Evolutionary conservation across 2,329 filamentous ascomycete genomes (phyloP).

Genomic region (Claviceps sp.): DNA sequence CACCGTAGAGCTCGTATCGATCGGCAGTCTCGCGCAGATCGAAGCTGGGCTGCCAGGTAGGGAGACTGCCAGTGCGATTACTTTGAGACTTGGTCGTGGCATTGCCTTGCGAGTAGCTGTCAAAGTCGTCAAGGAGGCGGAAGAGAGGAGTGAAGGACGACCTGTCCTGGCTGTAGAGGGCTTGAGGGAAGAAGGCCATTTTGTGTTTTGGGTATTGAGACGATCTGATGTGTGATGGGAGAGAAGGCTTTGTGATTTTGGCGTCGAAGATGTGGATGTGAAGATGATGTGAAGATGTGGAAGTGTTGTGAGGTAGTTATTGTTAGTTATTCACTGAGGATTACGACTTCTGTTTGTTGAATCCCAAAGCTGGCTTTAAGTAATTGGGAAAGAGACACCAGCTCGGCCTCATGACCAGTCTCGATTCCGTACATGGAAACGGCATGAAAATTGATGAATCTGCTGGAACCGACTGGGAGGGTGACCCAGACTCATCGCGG

Average conservation of each 20-base stretch:
- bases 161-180: constrained; percentile 33
- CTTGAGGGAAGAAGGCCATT: constrained; percentile 48
- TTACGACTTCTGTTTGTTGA: not conserved
- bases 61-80: constrained; percentile 19
- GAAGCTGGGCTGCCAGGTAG: constrained; percentile 62
- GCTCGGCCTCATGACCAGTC: not conserved
- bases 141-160: constrained; percentile 47
- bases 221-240: constrained; percentile 5
- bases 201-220: constrained; percentile 26
- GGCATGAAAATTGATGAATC: not conserved
- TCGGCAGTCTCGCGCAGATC: constrained; percentile 59
- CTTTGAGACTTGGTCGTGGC: constrained; percentile 14
- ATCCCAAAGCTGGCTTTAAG: not conserved
- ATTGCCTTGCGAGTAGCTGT: constrained; percentile 34
- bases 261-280: not conserved
- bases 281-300: not conserved
- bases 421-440: not conserved
- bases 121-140: constrained; percentile 51
- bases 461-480: constrained; percentile 12
- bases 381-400: constrained; percentile 1
- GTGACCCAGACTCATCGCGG: constrained; percentile 4
- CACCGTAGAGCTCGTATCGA: constrained; percentile 64
- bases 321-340: not conserved
- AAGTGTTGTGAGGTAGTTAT: not conserved
- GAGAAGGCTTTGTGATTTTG: not conserved